These are phyloP conservation scores for Punctularia strigosozonata DNA, from an alignment of 768 basidiomycete species.

Conservation along the genomic window DNA sequence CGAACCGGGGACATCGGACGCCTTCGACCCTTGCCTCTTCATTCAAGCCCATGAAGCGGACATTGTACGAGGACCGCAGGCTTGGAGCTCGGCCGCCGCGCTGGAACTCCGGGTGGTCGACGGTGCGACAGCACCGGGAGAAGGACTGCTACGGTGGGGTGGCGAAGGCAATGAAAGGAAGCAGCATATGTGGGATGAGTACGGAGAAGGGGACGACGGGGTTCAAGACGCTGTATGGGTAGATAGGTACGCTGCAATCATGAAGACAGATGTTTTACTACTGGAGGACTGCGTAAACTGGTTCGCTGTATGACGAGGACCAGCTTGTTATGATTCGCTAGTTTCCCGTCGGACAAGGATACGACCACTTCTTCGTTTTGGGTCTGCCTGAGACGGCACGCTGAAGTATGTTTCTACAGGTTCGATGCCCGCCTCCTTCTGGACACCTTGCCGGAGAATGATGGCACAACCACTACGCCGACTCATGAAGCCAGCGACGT, in stretches of 20 bases:
- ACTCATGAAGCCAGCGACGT: too few relatives aligned
- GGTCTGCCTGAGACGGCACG: not conserved
- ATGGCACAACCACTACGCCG: conserved; percentile 6
- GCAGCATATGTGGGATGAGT: conserved; percentile 2
- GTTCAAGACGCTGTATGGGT: conserved; percentile 43
- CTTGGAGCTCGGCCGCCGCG: conserved; percentile 23
- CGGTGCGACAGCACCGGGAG: conserved; percentile 2
- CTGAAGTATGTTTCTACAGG: conserved; percentile 31
- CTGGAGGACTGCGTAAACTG: too few relatives aligned
- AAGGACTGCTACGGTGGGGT: conserved; percentile 7
- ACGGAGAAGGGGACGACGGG: conserved; percentile 7
- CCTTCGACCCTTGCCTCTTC: not conserved
- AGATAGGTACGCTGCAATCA: conserved; percentile 60
- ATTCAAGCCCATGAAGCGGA: conserved; percentile 73
- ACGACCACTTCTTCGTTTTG: conserved; percentile 3
- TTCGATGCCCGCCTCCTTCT: conserved; percentile 74
- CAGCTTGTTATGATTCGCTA: too few relatives aligned
- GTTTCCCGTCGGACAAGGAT: too few relatives aligned
- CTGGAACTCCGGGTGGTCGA: conserved; percentile 17
- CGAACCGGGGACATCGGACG: not conserved
- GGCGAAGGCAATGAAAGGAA: conserved; percentile 17
- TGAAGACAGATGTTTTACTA: conserved; percentile 9
- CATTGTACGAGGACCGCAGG: conserved; percentile 42
- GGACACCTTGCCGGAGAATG: conserved; percentile 28
- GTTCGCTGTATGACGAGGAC: too few relatives aligned